Evolutionary conservation across 768 basidiomycete genomes (phyloP).

Genomic region (Agrocybe praecox): DNA sequence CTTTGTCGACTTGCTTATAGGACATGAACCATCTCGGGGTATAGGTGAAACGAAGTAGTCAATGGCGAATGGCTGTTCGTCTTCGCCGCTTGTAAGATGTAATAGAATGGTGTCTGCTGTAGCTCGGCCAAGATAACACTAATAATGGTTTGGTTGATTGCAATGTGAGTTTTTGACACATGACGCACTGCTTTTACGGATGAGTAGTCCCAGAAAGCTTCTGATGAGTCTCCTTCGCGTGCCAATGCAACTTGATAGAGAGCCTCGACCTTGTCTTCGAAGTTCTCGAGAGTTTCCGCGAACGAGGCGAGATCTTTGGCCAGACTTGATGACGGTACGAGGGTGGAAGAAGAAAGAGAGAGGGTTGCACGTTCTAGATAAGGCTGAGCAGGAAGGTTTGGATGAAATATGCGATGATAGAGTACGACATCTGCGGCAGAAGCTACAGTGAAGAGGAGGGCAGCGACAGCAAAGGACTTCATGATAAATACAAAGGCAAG

Average conservation of each 20-base stretch:
- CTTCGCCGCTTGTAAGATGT: constrained; percentile 45
- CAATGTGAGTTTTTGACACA: background rate
- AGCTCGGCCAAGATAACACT: constrained; percentile 70
- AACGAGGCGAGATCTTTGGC: constrained; percentile 50
- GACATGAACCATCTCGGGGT: constrained; percentile 72
- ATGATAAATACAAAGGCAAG: constrained; percentile 10
- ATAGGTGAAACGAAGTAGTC: constrained; percentile 74
- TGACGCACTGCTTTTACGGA: constrained; percentile 61
- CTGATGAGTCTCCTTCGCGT: constrained; percentile 39
- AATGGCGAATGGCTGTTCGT: constrained; percentile 57
- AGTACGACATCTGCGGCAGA: constrained; percentile 30
- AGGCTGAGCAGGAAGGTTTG: constrained; percentile 34
- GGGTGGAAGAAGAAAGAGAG: constrained; percentile 31
- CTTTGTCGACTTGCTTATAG: constrained; percentile 31
- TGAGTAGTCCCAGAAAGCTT: constrained; percentile 55
- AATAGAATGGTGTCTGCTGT: constrained; percentile 60
- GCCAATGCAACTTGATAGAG: constrained; percentile 77
- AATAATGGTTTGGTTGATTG: constrained; percentile 3
- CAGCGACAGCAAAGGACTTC: constrained; percentile 14
- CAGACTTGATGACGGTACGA: constrained; percentile 44
- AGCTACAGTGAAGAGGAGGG: constrained; percentile 21
- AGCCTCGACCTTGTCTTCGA: constrained; percentile 39
- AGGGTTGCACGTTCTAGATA: constrained; percentile 50
- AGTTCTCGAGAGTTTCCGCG: constrained; percentile 34
- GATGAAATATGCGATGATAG: constrained; percentile 58